phyloP scores from a whole-genome alignment of 345 rosid genomes.

The Jatropha curcas region DNA sequence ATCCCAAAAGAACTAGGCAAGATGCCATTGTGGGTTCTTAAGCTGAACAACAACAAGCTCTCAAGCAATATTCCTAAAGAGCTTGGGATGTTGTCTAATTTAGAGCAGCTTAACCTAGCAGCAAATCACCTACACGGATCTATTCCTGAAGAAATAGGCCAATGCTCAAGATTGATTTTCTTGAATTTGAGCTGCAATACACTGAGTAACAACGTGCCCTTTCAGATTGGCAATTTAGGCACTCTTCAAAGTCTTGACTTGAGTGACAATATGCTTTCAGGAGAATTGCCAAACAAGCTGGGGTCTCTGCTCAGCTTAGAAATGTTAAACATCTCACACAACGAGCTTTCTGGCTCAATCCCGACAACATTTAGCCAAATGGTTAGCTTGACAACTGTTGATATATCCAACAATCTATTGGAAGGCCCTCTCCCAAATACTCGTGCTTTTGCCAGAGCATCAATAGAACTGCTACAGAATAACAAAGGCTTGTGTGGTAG shows the following conservation, averaged over 20 bases:
- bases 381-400: background rate
- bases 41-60: background rate
- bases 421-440: background rate
- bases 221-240: constrained; percentile 1
- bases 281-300: background rate
- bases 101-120: background rate
- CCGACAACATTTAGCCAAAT: background rate
- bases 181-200: background rate
- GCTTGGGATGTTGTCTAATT: background rate
- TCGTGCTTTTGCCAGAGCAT: background rate
- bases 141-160: background rate
- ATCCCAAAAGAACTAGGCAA: constrained; percentile 1
- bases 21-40: background rate
- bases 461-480: background rate
- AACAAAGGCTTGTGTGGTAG: no score
- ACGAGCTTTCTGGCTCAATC: background rate
- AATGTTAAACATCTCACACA: background rate
- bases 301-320: background rate
- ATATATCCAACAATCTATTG: background rate
- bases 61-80: constrained; percentile 1
- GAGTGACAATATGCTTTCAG: background rate
- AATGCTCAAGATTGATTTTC: background rate
- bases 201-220: background rate
- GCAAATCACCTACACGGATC: background rate
- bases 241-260: background rate